Conservation (phyloP, 805 yeast species). For the Ogataea naganishii region DNA sequence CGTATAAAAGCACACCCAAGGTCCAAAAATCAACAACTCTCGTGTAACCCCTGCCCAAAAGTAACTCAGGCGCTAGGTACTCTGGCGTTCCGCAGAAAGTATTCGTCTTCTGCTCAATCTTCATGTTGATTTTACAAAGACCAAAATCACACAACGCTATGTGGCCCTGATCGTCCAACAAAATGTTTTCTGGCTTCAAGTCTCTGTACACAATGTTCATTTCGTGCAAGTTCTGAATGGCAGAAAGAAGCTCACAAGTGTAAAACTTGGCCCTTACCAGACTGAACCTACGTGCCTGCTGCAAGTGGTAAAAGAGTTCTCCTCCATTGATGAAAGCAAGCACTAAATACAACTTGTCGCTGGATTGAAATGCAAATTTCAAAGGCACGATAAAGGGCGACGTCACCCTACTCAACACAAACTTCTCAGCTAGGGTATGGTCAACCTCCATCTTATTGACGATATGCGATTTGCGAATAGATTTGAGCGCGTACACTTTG, state of each 20-base stretch:
- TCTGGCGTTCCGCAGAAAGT: constrained; percentile 99
- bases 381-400: constrained; percentile 95
- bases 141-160: constrained; percentile 98
- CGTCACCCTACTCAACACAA: constrained; percentile 85
- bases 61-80: constrained; percentile 89
- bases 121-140: constrained; percentile 91
- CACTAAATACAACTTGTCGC: constrained; percentile 88
- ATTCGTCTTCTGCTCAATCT: constrained; percentile 70
- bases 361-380: constrained; percentile 93
- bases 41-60: constrained; percentile 89
- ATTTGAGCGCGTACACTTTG: constrained; percentile 89
- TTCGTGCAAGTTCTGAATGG: constrained; percentile 85
- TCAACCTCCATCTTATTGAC: constrained; percentile 92
- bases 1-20: constrained; percentile 84
- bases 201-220: constrained; percentile 92
- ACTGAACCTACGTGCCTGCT: constrained; percentile 81
- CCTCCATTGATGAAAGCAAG: constrained; percentile 95
- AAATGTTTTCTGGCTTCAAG: constrained; percentile 90
- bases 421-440: constrained; percentile 93
- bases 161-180: constrained; percentile 94
- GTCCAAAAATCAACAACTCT: constrained; percentile 99
- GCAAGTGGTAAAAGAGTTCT: constrained; percentile 89
- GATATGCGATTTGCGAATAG: constrained; percentile 88
- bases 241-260: constrained; percentile 88
- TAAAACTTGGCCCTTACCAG: constrained; percentile 87